Conservation (phyloP, 2,329 filamentous ascomycete genomes). For the Fusarium piperis region DNA sequence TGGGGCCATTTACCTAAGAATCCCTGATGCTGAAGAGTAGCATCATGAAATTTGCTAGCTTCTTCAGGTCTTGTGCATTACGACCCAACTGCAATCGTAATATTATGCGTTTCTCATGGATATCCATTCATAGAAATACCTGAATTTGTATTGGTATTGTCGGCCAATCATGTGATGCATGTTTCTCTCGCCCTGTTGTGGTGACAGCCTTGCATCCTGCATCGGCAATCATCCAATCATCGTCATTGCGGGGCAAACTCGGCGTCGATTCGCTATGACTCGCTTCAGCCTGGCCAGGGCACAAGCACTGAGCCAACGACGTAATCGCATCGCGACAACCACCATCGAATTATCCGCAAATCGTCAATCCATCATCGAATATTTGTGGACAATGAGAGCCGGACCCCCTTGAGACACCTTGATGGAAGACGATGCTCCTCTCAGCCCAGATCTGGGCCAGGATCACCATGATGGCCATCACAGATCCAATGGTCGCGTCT, state of each 20-base stretch:
- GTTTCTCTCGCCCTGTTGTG: background rate
- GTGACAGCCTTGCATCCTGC: conserved; percentile 23
- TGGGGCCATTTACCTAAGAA: conserved; percentile 10
- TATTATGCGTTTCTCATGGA: background rate
- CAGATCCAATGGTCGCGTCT: conserved; percentile 34
- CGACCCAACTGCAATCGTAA: background rate
- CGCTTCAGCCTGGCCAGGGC: conserved; percentile 37
- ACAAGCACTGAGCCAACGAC: conserved; percentile 33
- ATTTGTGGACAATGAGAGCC: conserved; percentile 30
- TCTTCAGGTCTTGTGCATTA: background rate
- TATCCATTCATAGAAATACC: background rate
- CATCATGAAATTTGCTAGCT: conserved; percentile 14
- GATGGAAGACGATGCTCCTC: conserved; percentile 44
- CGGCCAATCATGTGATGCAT: background rate
- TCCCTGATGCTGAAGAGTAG: conserved; percentile 6
- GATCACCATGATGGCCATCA: conserved; percentile 29
- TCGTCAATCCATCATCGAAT: conserved; percentile 8
- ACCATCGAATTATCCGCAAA: conserved; percentile 23
- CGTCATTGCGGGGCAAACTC: conserved; percentile 29
- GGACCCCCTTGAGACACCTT: conserved; percentile 16
- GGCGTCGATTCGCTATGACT: conserved; percentile 17
- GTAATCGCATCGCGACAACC: conserved; percentile 31
- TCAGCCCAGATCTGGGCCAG: conserved; percentile 27
- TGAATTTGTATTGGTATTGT: background rate
- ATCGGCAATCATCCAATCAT: conserved; percentile 22